These are phyloP conservation scores for Pseudognaphalium luteoalbum DNA, from an alignment of 129 eudicot genomes.

Conservation along the genomic window DNA sequence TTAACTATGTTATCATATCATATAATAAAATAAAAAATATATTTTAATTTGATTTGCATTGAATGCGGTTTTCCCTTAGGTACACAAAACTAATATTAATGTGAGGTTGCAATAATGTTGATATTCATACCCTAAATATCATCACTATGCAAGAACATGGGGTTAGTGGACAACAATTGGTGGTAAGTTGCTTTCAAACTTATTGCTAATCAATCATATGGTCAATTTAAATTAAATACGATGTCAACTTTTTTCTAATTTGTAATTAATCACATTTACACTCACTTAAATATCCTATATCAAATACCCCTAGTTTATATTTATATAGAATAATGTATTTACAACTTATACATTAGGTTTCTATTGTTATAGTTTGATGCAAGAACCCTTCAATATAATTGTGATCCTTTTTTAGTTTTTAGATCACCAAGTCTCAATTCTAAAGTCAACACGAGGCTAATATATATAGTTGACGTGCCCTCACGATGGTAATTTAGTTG, in stretches of 20 bases:
- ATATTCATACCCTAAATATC: conserved; percentile 21
- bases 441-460: neutral
- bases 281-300: conserved; percentile 5
- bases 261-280: neutral
- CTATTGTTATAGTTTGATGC: neutral
- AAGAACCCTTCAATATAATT: neutral
- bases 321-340: neutral
- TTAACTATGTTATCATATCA: too few species aligned
- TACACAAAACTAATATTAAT: conserved; percentile 3
- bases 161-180: conserved; percentile 29
- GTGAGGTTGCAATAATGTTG: conserved; percentile 19
- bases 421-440: neutral
- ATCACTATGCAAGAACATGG: conserved; percentile 33
- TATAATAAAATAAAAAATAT: neutral
- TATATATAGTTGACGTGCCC: too few species aligned
- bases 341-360: neutral
- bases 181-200: conserved; percentile 31
- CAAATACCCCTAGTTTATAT: neutral
- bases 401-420: neutral
- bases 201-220: conserved; percentile 16
- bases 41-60: conserved; percentile 8
- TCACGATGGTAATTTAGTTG: too few species aligned
- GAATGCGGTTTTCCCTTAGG: conserved; percentile 2
- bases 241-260: conserved; percentile 18
- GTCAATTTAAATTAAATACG: conserved; percentile 27